Evolutionary conservation across 2,329 filamentous ascomycete species (phyloP).

Genomic region (Zarea fungicola): DNA sequence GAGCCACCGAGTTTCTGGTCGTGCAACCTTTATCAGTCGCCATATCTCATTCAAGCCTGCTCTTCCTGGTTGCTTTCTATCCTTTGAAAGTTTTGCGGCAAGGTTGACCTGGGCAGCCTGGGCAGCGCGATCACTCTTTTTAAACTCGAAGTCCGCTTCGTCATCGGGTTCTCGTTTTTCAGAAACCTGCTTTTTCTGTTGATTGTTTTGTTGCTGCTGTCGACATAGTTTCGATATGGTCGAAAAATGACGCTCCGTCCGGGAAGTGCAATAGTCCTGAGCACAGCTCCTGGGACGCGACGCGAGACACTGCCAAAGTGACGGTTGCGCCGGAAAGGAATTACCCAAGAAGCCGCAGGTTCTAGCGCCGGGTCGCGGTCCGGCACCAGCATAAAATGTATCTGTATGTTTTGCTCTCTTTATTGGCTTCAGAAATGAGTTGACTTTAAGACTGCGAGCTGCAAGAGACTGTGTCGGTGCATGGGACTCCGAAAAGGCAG

Average conservation of each 20-base stretch:
- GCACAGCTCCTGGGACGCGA: not conserved
- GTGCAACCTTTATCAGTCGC: slow-evolving; percentile 83
- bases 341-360: not conserved
- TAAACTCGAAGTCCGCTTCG: slow-evolving; percentile 40
- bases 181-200: slow-evolving; percentile 21
- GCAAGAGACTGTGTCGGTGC: slow-evolving; percentile 20
- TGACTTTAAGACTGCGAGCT: slow-evolving; percentile 10
- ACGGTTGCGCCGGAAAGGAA: not conserved
- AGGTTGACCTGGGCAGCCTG: slow-evolving; percentile 87
- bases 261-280: not conserved
- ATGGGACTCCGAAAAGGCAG: slow-evolving; percentile 24
- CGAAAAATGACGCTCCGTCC: not conserved
- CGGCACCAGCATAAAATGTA: not conserved
- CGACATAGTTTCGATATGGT: not conserved
- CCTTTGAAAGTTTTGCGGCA: slow-evolving; percentile 79
- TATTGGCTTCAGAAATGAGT: not conserved
- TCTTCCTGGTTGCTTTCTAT: slow-evolving; percentile 55
- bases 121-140: slow-evolving; percentile 75
- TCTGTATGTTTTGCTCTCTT: not conserved
- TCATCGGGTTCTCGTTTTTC: slow-evolving; percentile 34
- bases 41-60: slow-evolving; percentile 72
- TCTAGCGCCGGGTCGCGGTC: not conserved
- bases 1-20: slow-evolving; percentile 75
- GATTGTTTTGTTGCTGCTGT: slow-evolving; percentile 12
- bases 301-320: not conserved